Percentiles rank a stretch among this genome's conserved stretches.
Conservation (phyloP, 768 basidiomycete species). For the Podaxis mareebaensis region DNA sequence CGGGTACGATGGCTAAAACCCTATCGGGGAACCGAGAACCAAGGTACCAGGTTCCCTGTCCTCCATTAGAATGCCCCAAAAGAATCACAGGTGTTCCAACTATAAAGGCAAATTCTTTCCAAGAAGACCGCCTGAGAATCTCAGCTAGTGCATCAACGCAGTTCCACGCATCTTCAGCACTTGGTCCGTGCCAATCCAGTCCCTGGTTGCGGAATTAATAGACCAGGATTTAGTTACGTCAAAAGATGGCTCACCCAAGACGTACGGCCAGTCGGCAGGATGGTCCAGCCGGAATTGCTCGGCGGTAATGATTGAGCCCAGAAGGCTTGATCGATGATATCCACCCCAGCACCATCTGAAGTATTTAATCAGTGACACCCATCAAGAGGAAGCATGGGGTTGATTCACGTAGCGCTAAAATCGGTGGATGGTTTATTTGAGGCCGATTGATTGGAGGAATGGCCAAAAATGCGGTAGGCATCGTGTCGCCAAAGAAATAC, state of each 20-base stretch:
- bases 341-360: constrained; percentile 86
- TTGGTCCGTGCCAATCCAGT: constrained; percentile 91
- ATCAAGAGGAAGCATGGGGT: constrained; percentile 3
- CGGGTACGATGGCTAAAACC: constrained; percentile 70
- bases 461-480: constrained; percentile 59
- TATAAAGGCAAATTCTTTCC: constrained; percentile 43
- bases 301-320: constrained; percentile 67
- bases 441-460: constrained; percentile 48
- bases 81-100: constrained; percentile 51
- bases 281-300: constrained; percentile 66
- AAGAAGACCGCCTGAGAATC: constrained; percentile 42
- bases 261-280: constrained; percentile 82
- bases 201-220: constrained; percentile 47
- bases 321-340: constrained; percentile 52
- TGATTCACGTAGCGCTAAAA: constrained; percentile 64
- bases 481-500: constrained; percentile 55
- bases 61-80: constrained; percentile 93
- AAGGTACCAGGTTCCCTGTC: constrained; percentile 86
- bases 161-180: constrained; percentile 67
- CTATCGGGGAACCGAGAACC: constrained; percentile 78
- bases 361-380: constrained; percentile 1
- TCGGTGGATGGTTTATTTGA: constrained; percentile 42
- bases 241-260: constrained; percentile 59
- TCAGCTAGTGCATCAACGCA: constrained; percentile 55
- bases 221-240: background rate